Conservation (phyloP, 2,329 filamentous ascomycete genomes). For the Phialophora macrospora region DNA sequence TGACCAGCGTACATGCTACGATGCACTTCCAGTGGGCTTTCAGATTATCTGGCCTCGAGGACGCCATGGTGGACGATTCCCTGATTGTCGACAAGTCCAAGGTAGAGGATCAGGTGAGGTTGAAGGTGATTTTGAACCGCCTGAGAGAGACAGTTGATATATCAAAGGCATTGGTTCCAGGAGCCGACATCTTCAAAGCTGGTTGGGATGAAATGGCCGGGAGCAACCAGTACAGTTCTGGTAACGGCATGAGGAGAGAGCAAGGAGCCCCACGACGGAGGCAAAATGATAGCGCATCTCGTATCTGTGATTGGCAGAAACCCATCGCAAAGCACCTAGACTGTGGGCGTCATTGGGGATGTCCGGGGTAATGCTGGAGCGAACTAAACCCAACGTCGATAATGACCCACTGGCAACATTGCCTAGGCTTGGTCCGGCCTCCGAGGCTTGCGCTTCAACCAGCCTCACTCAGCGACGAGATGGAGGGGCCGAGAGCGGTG, state of each 20-base stretch:
- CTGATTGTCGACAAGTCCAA: neutral
- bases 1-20: conserved; percentile 39
- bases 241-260: neutral
- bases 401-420: conserved; percentile 29
- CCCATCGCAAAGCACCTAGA: conserved; percentile 4
- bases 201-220: conserved; percentile 12
- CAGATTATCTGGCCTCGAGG: conserved; percentile 24
- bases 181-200: conserved; percentile 7
- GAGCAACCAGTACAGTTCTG: conserved; percentile 12
- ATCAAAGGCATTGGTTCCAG: conserved; percentile 6
- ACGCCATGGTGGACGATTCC: conserved; percentile 25
- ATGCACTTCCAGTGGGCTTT: conserved; percentile 37
- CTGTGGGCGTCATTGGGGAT: conserved; percentile 9
- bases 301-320: conserved; percentile 19
- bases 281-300: conserved; percentile 5
- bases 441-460: conserved; percentile 2
- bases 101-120: conserved; percentile 25
- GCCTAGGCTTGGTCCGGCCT: conserved; percentile 3
- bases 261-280: conserved; percentile 17
- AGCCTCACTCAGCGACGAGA: conserved; percentile 15
- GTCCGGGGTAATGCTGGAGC: conserved; percentile 30
- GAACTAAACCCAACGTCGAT: conserved; percentile 27
- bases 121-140: neutral
- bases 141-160: conserved; percentile 18
- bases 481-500: neutral